phyloP scores from a whole-genome alignment of 1,284 basidiomycete species.

The Apiotrichum gracile region DNA sequence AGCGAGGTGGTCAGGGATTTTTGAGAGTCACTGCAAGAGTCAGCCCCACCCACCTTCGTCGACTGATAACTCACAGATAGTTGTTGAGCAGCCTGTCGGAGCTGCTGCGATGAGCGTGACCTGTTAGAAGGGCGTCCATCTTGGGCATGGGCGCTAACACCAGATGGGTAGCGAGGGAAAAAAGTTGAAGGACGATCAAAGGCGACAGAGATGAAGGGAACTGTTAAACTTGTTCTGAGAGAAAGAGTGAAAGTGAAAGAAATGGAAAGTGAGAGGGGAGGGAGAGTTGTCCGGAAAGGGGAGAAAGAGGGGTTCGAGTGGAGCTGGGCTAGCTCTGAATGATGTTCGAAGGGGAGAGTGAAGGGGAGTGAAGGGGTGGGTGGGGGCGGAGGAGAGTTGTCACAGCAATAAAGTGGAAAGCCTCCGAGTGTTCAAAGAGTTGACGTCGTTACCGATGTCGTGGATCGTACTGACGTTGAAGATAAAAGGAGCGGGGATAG shows the following conservation, averaged over 20 bases:
- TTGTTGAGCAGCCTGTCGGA: conserved; percentile 46
- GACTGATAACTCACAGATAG: conserved; percentile 37
- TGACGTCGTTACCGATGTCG: not conserved
- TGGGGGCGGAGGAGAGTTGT: not conserved
- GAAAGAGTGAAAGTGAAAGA: not conserved
- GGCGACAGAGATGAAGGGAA: too few relatives aligned
- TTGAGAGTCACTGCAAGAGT: conserved; percentile 41
- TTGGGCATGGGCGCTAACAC: conserved; percentile 1
- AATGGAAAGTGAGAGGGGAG: not conserved
- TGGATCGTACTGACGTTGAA: not conserved
- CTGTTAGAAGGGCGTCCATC: conserved; percentile 42
- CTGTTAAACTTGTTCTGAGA: not conserved
- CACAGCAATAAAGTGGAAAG: too few relatives aligned
- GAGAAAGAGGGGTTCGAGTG: too few relatives aligned
- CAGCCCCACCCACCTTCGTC: not conserved
- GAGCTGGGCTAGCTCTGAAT: too few relatives aligned
- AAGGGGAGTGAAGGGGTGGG: not conserved
- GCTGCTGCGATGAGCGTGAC: conserved; percentile 44
- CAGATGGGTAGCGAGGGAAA: not conserved
- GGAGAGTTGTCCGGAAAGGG: too few relatives aligned
- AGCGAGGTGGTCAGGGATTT: conserved; percentile 43
- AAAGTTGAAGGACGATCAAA: not conserved
- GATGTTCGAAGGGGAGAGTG: too few relatives aligned
- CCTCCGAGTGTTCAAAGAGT: too few relatives aligned
- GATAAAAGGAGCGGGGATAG: not conserved